Percentiles rank a stretch among this genome's conserved stretches.
Conservation (phyloP, 805 yeast species). For the Yarrowia sp. region DNA sequence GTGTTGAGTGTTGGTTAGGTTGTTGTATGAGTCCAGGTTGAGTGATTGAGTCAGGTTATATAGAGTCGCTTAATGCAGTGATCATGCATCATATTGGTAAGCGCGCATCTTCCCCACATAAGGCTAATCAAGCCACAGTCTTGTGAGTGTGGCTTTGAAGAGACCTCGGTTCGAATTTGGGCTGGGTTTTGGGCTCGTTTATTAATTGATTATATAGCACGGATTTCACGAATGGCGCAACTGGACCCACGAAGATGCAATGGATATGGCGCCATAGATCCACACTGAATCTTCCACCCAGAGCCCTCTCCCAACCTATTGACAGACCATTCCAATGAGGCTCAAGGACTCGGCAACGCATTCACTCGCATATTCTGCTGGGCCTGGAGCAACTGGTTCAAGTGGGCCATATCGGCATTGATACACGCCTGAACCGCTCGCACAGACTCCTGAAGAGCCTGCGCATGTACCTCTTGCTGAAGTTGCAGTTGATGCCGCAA, state of each 20-base stretch:
- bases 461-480: not conserved
- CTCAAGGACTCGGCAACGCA: not conserved
- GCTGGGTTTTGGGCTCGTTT: not conserved
- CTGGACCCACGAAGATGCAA: not conserved
- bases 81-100: not conserved
- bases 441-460: not conserved
- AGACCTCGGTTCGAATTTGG: not conserved
- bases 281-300: too few species aligned
- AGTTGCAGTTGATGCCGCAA: not conserved
- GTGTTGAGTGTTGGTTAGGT: not conserved
- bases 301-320: too few species aligned
- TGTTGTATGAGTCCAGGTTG: too few species aligned
- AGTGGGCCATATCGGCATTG: not conserved
- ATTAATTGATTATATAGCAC: not conserved
- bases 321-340: too few species aligned
- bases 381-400: not conserved
- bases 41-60: too few species aligned
- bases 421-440: not conserved
- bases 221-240: not conserved
- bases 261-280: not conserved
- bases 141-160: not conserved
- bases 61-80: not conserved
- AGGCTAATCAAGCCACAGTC: constrained; percentile 3
- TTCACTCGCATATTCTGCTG: not conserved
- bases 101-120: constrained; percentile 5